Evolutionary conservation across 345 rosid species (phyloP), one percentile per base, ranked within the genome.

Genomic region (Bruguiera parviflora): DNA sequence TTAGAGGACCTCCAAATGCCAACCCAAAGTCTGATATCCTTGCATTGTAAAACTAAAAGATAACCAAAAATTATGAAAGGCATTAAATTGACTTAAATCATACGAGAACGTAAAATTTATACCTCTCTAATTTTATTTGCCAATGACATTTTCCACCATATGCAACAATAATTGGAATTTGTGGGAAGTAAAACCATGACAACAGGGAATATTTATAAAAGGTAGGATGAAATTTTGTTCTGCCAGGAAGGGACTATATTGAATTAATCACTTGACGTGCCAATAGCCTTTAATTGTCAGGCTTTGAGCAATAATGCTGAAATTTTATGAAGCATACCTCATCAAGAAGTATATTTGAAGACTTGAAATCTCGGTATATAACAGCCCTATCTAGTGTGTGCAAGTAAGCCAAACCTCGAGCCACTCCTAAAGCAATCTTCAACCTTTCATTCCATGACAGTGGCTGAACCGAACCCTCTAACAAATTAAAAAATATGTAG

Each of bases 21-120:
- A 69, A 29, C 20, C 72, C 72, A 31, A 69, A 69, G 31, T 58
- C 72, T 47, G 72, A 11, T 31, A 69, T 5, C 58, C 60, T 69
- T 29, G 72, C 57, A 58, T 16, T 60, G 4, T n/a, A 43, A 6
- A 35, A 39, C 71, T 68, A 43, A 10, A 22, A 20, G 15, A 67
- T 22, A 22, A 58, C 8, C 31, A 18, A 28, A 18, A 21, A 35
- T 22, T 4, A 5, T 0, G 24, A 19, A 64, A 27, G 2, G n/a
- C 22, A 28, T 25, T 20, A 19, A 6, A 3, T 9, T n/a, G 22
- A 19, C 21, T 15, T 27, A 8, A 2, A 64, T 5, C 55, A 49
- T 2, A 20, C 5, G 1, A 25, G 0, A 24, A 16, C 20, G 6
- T 24, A 27, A 28, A 10, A 27, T 51, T 6, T 24, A 46, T 43